Evolutionary conservation across 2,329 filamentous ascomycete genomes (phyloP).

Genomic region (Colletotrichum incanum): DNA sequence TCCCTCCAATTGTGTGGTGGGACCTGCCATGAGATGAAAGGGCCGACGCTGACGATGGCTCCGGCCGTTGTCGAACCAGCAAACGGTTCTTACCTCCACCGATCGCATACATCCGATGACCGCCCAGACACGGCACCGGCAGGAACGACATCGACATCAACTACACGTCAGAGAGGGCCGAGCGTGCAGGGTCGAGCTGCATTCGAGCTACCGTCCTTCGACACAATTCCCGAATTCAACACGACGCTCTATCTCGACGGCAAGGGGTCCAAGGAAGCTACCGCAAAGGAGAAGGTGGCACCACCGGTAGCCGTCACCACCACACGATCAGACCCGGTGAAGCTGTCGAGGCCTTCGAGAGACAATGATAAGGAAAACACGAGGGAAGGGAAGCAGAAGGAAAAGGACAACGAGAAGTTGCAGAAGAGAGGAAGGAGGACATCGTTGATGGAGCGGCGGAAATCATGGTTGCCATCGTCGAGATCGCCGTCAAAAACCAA

Average conservation of each 20-base stretch:
- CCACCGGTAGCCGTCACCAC: neutral
- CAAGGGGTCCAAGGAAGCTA: slow-evolving; percentile 45
- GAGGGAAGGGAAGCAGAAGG: slow-evolving; percentile 39
- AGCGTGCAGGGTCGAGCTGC: slow-evolving; percentile 53
- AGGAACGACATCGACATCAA: slow-evolving; percentile 15
- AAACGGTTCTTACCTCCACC: slow-evolving; percentile 49
- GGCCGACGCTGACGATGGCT: slow-evolving; percentile 57
- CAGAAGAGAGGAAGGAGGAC: slow-evolving; percentile 55
- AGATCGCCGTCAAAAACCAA: slow-evolving; percentile 58
- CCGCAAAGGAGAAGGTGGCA: slow-evolving; percentile 49
- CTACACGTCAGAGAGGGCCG: slow-evolving; percentile 42
- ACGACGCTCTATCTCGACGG: slow-evolving; percentile 59
- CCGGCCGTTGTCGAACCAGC: slow-evolving; percentile 52
- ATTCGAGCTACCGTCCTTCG: slow-evolving; percentile 70
- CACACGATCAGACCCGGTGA: slow-evolving; percentile 24
- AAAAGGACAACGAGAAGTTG: slow-evolving; percentile 32
- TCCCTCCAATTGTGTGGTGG: slow-evolving; percentile 9
- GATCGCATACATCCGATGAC: slow-evolving; percentile 54
- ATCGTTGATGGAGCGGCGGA: slow-evolving; percentile 65
- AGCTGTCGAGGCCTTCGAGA: slow-evolving; percentile 23
- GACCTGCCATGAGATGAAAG: slow-evolving; percentile 54
- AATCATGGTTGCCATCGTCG: slow-evolving; percentile 67
- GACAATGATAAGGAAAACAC: slow-evolving; percentile 38
- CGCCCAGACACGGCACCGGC: slow-evolving; percentile 44
- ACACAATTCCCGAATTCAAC: slow-evolving; percentile 65